Base-by-base conservation (phyloP, 129 eudicot species). In the Flaveria ramosissima region DNA sequence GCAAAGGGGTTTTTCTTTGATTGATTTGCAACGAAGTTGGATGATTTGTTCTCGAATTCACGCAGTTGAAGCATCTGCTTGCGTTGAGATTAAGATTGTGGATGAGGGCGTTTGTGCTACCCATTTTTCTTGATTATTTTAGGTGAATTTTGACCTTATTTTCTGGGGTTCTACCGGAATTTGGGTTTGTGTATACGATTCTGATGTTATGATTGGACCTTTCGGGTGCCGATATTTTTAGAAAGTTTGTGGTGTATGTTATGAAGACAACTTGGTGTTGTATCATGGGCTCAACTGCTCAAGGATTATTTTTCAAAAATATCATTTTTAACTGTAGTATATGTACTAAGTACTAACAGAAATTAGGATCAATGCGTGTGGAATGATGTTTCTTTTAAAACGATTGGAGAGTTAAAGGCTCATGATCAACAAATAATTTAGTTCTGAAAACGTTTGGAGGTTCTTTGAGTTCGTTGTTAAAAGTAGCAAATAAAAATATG, bases 31-130 rank as follows among this genome's bases (percentile, higher is more conserved):
- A 70, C 52, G 84, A 56, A 74, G 83, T 36, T 77, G 41, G 41
- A 36, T 36, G 41, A 36, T 36, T 36, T 36, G 41, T 36, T 42
- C 51, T 78, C 60, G 93, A 82, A 79, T 80, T 72, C 43, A 88
- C 73, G 78, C 83, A 88, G 73, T 77, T 81, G 84, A 88, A 83
- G 77, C 87, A 87, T 56, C 41, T 81, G 74, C 83, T 47, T 48
- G 78, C 77, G 81, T 57, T 75, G 79, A 88, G 86, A 41, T 86
- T 86, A 36, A 87, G 84, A 75, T 84, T 89, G 66, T 77, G 76
- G 88, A 80, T 82, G 66, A 90, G 85, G 72, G 95, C 88, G 73
- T 72, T 84, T 3, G 90, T 66, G 79, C 87, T 92, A 17, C 87
- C 92, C 92, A 87, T 87, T 52, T 71, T 67, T 74, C 21, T 72